Conservation (phyloP, 768 basidiomycete species). For the Multifurca ochricompacta region DNA sequence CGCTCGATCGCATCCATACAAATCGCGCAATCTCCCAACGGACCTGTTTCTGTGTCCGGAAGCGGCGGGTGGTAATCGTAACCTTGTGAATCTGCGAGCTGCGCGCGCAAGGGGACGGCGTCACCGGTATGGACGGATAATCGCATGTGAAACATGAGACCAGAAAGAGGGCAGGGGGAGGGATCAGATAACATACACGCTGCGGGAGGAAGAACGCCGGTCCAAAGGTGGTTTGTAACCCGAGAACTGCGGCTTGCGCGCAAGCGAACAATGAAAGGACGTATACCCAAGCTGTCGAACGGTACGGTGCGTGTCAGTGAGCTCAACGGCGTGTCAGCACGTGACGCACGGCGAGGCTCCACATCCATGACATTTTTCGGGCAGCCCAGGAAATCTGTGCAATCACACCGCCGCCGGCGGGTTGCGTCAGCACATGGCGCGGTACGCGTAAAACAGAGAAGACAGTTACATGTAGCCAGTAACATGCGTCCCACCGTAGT, state of each 20-base stretch:
- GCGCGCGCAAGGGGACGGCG: conserved; percentile 57
- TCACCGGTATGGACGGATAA: conserved; percentile 40
- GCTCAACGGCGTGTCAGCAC: background rate
- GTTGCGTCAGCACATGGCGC: background rate
- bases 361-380: conserved; percentile 83
- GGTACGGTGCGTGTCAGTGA: background rate
- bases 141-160: too few species aligned
- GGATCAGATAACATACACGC: background rate
- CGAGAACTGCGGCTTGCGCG: conserved; percentile 51
- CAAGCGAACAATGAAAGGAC: conserved; percentile 50
- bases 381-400: conserved; percentile 70
- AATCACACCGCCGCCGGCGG: too few species aligned
- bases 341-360: conserved; percentile 50
- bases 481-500: conserved; percentile 65
- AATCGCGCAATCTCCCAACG: conserved; percentile 83
- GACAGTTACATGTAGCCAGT: conserved; percentile 62
- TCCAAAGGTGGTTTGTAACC: conserved; percentile 69
- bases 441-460: background rate
- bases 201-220: conserved; percentile 69
- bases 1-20: conserved; percentile 78
- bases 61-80: conserved; percentile 86
- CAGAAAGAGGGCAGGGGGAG: background rate
- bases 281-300: conserved; percentile 53
- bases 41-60: conserved; percentile 65
- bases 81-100: conserved; percentile 53